Evolutionary conservation across 2,329 filamentous ascomycete species (phyloP).

Genomic region (Stylonectria norvegica): DNA sequence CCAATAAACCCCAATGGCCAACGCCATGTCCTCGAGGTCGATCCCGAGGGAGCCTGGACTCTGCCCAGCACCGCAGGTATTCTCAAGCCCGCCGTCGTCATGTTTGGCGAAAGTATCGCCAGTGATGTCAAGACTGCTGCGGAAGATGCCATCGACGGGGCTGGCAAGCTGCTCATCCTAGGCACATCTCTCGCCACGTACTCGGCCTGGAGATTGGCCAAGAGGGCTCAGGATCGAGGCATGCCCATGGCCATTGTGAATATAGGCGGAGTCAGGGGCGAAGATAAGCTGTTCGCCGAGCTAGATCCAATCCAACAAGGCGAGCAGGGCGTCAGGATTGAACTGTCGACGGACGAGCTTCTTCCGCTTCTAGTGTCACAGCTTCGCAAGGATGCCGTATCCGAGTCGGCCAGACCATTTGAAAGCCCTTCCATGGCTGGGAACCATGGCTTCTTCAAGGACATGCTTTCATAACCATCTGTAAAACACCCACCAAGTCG

Average conservation of each 20-base stretch:
- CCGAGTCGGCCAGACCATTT: constrained; percentile 7
- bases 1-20: constrained; percentile 54
- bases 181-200: constrained; percentile 93
- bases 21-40: constrained; percentile 61
- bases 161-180: constrained; percentile 71
- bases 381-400: constrained; percentile 35
- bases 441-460: constrained; percentile 47
- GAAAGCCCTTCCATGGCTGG: constrained; percentile 12
- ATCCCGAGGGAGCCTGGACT: constrained; percentile 77
- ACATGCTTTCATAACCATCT: constrained; percentile 54
- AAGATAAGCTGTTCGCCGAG: constrained; percentile 66
- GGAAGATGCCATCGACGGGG: constrained; percentile 74
- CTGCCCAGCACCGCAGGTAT: constrained; percentile 67
- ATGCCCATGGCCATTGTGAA: constrained; percentile 89
- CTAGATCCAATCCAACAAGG: constrained; percentile 51
- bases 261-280: constrained; percentile 76
- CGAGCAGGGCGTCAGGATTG: constrained; percentile 52
- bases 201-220: constrained; percentile 87
- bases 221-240: constrained; percentile 73
- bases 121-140: constrained; percentile 67
- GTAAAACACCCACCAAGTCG: constrained; percentile 12
- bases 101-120: constrained; percentile 91
- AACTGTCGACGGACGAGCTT: constrained; percentile 55
- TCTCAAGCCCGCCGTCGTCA: constrained; percentile 87
- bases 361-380: constrained; percentile 55